Evolutionary conservation across 768 basidiomycete genomes (phyloP).

Genomic region (Lyophyllum semitale): DNA sequence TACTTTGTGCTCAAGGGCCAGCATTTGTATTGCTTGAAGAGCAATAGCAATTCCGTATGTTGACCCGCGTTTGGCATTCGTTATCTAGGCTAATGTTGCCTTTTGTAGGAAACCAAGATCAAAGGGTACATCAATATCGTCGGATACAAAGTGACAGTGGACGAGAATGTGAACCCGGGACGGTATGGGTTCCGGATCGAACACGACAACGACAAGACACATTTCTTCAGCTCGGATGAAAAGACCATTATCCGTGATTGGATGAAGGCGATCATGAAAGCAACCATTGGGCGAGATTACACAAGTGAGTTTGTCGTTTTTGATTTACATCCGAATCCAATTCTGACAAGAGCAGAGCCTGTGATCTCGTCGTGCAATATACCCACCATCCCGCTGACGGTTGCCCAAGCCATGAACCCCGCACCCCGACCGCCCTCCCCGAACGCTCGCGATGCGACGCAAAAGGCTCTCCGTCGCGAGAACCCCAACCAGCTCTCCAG

Average conservation of each 20-base stretch:
- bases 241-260: constrained; percentile 86
- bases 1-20: constrained; percentile 93
- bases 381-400: constrained; percentile 90
- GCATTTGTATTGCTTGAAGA: constrained; percentile 86
- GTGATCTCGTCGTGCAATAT: constrained; percentile 97
- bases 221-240: constrained; percentile 92
- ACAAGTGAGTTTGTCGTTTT: constrained; percentile 56
- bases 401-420: constrained; percentile 96
- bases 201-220: constrained; percentile 83
- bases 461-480: constrained; percentile 82
- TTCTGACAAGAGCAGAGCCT: constrained; percentile 57
- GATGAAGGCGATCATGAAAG: constrained; percentile 99
- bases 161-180: constrained; percentile 90
- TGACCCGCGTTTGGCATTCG: constrained; percentile 18
- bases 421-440: constrained; percentile 95
- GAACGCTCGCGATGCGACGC: constrained; percentile 81
- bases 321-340: neutral
- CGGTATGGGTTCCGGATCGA: constrained; percentile 94
- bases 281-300: constrained; percentile 94
- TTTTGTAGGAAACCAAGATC: constrained; percentile 80
- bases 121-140: constrained; percentile 94
- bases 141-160: constrained; percentile 91
- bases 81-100: neutral
- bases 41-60: constrained; percentile 61
- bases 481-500: constrained; percentile 81